Base-by-base conservation (phyloP, 2,329 filamentous ascomycete genomes). In the Didymella pomorum region DNA sequence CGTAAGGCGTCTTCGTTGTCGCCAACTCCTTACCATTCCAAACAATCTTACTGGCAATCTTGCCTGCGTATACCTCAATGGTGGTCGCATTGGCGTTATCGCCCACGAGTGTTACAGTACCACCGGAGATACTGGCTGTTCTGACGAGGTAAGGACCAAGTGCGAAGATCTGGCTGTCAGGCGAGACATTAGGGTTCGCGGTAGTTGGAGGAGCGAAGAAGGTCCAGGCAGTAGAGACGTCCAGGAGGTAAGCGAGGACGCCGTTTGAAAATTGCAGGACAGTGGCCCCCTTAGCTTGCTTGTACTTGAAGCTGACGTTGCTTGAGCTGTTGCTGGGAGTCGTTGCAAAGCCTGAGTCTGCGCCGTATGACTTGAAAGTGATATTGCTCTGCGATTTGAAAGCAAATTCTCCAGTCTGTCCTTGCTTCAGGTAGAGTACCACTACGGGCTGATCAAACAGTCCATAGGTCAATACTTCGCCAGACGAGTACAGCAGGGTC, bases 141-240 rank as follows among this genome's bases (percentile, higher is more conserved):
- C 84, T 65, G 25, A 74, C 71, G 6, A 72, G 66, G 28, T 71
- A 72, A 4, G 71, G 71, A 8, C 72, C 70, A 10, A 70, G 21
- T 21, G 71, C 66, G 33, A 74, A 73, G 2, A 70, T 76, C 33
- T 86, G 82, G 60, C 84, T 69, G 48, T 79, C 64, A 0, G 81
- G 76, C 1, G 71, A 69, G 0, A 81, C 79, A 39, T 79, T 70
- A 0, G 84, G 84, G 53, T 81, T 75, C 1, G 64, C 66, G 0
- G 80, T 80, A 8, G 85, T 74, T 1, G 80, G 75, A 3, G 84
- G 80, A 2, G 84, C 84, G 75, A 83, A 87, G 67, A 87, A 84
- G 6, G 80, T 82, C 80, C 82, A 87, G 1, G 83, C 85, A 0
- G 83, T 80, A 11, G 79, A 70, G 21, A 81, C 78, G 42, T 86